Conservation (phyloP, 176 grass and related monocot species). For the Avena eriantha region DNA sequence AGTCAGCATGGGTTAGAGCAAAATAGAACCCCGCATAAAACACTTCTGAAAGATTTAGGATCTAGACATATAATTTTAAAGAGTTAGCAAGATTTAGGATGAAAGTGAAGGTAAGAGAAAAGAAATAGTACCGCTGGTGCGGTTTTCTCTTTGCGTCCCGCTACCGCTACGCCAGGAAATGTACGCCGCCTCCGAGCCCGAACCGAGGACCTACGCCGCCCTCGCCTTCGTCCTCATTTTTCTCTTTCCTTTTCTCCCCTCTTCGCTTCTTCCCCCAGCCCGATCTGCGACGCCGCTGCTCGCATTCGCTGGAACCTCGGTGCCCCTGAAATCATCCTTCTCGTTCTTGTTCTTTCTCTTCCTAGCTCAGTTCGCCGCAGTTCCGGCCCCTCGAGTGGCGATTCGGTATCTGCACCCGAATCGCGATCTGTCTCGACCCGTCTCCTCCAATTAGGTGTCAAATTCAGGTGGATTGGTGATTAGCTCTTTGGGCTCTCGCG, state of each 20-base stretch:
- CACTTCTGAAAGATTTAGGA: no score
- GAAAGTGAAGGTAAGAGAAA: no score
- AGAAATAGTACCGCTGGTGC: no score
- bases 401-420: background rate
- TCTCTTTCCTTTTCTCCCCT: background rate
- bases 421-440: background rate
- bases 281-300: constrained; percentile 18
- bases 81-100: no score
- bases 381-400: background rate
- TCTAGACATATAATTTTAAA: no score
- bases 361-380: background rate
- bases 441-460: background rate
- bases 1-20: no score
- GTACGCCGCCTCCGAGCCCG: background rate
- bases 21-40: no score
- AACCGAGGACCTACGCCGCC: background rate
- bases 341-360: background rate
- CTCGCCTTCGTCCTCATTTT: background rate
- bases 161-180: background rate
- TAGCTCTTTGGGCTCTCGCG: background rate
- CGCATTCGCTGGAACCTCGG: background rate
- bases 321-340: background rate
- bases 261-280: background rate
- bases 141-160: background rate
- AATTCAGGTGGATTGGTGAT: background rate